Evolutionary conservation across 148 eudicot genomes (phyloP), one percentile per base, ranked within the genome.

Genomic region (Rheum nobile): DNA sequence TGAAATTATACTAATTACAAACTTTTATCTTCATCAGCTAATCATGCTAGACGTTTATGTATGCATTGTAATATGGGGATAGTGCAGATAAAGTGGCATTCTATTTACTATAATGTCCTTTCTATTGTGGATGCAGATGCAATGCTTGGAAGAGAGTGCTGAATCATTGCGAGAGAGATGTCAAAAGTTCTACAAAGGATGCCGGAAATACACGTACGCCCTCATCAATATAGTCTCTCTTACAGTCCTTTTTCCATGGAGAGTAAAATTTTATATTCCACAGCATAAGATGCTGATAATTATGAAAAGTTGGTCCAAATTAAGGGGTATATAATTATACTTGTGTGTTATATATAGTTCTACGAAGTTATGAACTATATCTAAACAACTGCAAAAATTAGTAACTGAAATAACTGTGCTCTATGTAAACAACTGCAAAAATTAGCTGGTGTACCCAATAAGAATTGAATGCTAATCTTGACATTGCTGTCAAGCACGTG

Each of bases 141-240:
- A 95, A 65, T 46, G 85, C 77, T 77, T 91, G 86, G 98, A 95
- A 86, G 98, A 91, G 77, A 82, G 97, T 84, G 88, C 97, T 78
- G 97, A 95, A 78, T 87, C 89, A 63, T 80, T 95, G 77, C 82
- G 98, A 78, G 98, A 95, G 68, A 88, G 96, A 80, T 87, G 96
- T 79, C 86, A 88, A 82, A 91, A 85, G 75, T 95, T 95, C 79
- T 88, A 84, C 75, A 95, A 95, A 86, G 98, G 98, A 85, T 86
- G 89, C 69, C 90, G 98, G 31, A 95, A 90, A 82, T 95, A 95
- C 83, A 95, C 98, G 98, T 95, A 83, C 79, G 97, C 77, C 59
- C 72, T n/a, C 29, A 42, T n/a, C 72, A 31, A 65, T 32, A 34
- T 14, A 65, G 22, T 65, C 70, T 65, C 70, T 65, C 21, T 34